Evolutionary conservation across 129 eudicot species (phyloP).

Genomic region (Silybum marianum): DNA sequence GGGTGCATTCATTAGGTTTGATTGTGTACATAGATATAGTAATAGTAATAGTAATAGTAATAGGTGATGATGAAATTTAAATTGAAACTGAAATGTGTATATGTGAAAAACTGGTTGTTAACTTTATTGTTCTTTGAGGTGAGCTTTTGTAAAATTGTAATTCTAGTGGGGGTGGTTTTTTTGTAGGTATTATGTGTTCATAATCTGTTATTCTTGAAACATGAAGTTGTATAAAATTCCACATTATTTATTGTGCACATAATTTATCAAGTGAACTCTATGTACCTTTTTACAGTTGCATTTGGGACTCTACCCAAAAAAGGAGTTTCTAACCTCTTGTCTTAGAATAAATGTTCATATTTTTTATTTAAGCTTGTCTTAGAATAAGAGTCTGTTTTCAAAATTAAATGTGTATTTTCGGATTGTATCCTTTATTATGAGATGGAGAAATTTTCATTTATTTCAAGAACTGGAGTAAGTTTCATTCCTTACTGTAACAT

Average conservation of each 20-base stretch:
- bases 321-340: no score
- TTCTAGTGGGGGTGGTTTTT: slow-evolving; percentile 30
- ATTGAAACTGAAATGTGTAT: slow-evolving; percentile 7
- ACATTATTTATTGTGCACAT: slow-evolving; percentile 31
- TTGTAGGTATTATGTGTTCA: slow-evolving; percentile 28
- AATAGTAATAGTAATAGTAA: neutral
- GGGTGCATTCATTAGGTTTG: slow-evolving; percentile 2
- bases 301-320: no score
- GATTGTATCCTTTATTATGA: no score
- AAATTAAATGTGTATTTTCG: no score
- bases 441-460: no score
- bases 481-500: no score
- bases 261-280: neutral
- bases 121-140: neutral
- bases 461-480: neutral
- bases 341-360: no score
- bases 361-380: no score
- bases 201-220: slow-evolving; percentile 22
- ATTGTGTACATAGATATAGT: slow-evolving; percentile 27
- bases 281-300: neutral
- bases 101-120: slow-evolving; percentile 16
- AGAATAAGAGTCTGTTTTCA: no score
- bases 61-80: slow-evolving; percentile 19
- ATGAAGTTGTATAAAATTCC: slow-evolving; percentile 31
- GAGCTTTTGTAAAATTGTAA: slow-evolving; percentile 26